phyloP scores from a whole-genome alignment of 257 asterid species.

The Capsicum chinense region DNA sequence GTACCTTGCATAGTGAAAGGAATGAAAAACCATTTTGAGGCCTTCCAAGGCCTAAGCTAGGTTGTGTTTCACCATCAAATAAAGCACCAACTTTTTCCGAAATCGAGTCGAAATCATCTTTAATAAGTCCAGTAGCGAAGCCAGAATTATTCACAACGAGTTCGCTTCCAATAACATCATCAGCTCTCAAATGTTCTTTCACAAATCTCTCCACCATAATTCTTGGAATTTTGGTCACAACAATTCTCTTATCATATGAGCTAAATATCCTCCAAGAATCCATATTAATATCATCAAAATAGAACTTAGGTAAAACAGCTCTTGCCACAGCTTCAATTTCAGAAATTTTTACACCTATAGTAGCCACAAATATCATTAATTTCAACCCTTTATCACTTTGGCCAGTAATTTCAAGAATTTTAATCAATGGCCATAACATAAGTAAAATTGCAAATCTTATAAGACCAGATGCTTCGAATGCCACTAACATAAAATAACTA shows the following conservation, averaged over 20 bases:
- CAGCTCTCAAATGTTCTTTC: slow-evolving; percentile 76
- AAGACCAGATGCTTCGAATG: slow-evolving; percentile 85
- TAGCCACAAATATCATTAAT: slow-evolving; percentile 67
- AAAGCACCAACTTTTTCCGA: slow-evolving; percentile 37
- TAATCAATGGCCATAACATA: slow-evolving; percentile 63
- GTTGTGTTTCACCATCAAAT: slow-evolving; percentile 50
- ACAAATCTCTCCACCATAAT: slow-evolving; percentile 81
- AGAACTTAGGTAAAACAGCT: slow-evolving; percentile 85
- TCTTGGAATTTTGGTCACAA: slow-evolving; percentile 77
- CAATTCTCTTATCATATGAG: slow-evolving; percentile 52
- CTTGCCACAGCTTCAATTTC: slow-evolving; percentile 80
- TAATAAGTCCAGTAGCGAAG: slow-evolving; percentile 63
- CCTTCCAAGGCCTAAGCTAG: slow-evolving; percentile 66
- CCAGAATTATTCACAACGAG: slow-evolving; percentile 63
- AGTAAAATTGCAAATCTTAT: slow-evolving; percentile 63
- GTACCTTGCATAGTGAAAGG: slow-evolving; percentile 61
- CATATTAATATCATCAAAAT: slow-evolving; percentile 64
- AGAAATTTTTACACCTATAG: slow-evolving; percentile 54
- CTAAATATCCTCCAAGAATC: slow-evolving; percentile 68
- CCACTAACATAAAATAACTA: slow-evolving; percentile 83
- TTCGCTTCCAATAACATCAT: slow-evolving; percentile 70
- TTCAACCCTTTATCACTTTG: slow-evolving; percentile 55
- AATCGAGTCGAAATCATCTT: slow-evolving; percentile 44
- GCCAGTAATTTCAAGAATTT: slow-evolving; percentile 56
- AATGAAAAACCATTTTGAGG: slow-evolving; percentile 41